Evolutionary conservation across 208 protist genomes (phyloP).

Genomic region (Trypanosoma melophagium): DNA sequence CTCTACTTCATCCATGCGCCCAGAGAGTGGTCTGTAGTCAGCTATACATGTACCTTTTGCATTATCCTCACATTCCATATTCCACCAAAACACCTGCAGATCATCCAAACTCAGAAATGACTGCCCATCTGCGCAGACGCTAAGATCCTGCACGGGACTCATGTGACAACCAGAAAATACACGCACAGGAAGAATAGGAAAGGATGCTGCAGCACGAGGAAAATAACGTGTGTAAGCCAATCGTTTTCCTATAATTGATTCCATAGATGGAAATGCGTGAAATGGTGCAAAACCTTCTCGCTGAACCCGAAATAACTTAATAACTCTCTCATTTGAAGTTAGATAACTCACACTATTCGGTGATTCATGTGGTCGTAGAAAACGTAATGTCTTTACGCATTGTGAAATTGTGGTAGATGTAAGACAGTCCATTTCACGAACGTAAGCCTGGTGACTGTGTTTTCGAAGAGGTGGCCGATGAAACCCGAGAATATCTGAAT

Average conservation of each 20-base stretch:
- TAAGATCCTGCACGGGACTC: constrained; percentile 77
- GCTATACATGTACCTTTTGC: constrained; percentile 77
- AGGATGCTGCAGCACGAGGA: constrained; percentile 51
- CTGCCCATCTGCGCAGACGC: constrained; percentile 68
- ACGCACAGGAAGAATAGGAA: constrained; percentile 67
- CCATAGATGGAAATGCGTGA: constrained; percentile 73
- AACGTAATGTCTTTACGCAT: constrained; percentile 70
- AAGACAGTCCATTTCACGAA: constrained; percentile 80
- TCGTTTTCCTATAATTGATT: constrained; percentile 46
- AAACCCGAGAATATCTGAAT: constrained; percentile 49
- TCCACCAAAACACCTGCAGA: constrained; percentile 89
- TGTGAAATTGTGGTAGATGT: constrained; percentile 80
- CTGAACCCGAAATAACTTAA: constrained; percentile 86
- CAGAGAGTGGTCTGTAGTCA: constrained; percentile 61
- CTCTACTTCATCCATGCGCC: constrained; percentile 73
- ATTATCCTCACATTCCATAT: constrained; percentile 66
- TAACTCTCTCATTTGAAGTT: constrained; percentile 82
- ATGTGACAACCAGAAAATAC: constrained; percentile 65
- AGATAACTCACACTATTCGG: constrained; percentile 85
- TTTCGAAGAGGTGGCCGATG: constrained; percentile 54
- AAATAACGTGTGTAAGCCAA: constrained; percentile 67
- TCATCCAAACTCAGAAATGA: constrained; percentile 89
- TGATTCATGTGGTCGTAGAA: constrained; percentile 59
- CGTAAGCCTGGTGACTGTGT: constrained; percentile 84
- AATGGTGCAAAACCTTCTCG: constrained; percentile 77